A percentile compares a stretch with the other conserved stretches of the same genome.
Evolutionary conservation across 306 rosid genomes (phyloP).

Genomic region (Quercus rubra): DNA sequence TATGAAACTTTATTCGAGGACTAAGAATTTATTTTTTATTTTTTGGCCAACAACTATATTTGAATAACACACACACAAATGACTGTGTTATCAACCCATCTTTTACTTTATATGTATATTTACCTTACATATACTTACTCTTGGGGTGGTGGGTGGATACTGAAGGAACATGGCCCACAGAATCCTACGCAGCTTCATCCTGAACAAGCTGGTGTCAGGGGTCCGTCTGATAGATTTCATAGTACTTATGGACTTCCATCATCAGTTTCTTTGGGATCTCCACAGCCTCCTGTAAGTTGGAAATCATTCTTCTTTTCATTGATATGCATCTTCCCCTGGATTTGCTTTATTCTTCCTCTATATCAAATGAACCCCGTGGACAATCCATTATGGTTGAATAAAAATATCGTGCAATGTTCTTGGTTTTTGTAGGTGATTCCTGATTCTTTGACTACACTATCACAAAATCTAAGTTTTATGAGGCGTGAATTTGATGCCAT

Average conservation of each 20-base stretch:
- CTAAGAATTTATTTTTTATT: background rate
- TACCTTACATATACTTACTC: conserved; percentile 4
- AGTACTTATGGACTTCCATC: conserved; percentile 54
- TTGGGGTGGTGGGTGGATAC: conserved; percentile 31
- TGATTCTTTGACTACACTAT: conserved; percentile 87
- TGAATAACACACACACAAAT: background rate
- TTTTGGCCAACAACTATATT: background rate
- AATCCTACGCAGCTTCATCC: conserved; percentile 52
- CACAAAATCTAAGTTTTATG: conserved; percentile 64
- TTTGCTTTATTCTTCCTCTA: conserved; percentile 1
- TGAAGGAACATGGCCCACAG: conserved; percentile 68
- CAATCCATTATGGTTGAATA: background rate
- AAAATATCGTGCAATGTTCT: conserved; percentile 12
- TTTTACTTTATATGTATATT: conserved; percentile 13
- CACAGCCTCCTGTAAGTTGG: conserved; percentile 72
- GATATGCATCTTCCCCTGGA: background rate
- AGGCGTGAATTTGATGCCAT: conserved; percentile 64
- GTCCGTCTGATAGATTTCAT: conserved; percentile 50
- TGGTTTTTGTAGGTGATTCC: conserved; percentile 74
- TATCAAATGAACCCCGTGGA: background rate
- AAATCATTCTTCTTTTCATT: conserved; percentile 27
- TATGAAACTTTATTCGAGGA: background rate
- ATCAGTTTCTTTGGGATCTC: conserved; percentile 61
- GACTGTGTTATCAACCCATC: background rate
- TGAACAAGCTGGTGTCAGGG: conserved; percentile 53